Percentiles rank a stretch among this genome's conserved stretches.
Conservation (phyloP, 768 basidiomycete species). For the Floccularia luteovirens region DNA sequence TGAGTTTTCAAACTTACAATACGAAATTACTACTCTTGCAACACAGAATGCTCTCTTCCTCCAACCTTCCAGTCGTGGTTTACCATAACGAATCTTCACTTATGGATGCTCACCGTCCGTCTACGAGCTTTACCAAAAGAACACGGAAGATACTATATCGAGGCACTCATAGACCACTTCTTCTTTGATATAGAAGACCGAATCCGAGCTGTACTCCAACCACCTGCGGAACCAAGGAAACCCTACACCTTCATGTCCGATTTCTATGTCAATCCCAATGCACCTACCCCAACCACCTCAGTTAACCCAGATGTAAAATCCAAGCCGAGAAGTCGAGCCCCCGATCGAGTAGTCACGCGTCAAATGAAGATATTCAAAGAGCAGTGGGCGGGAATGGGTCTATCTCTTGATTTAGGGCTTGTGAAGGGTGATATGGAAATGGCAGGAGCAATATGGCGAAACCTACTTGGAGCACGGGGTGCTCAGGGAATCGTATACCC, state of each 20-base stretch:
- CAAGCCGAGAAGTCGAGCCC: constrained; percentile 34
- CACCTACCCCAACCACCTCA: constrained; percentile 9
- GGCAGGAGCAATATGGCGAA: constrained; percentile 87
- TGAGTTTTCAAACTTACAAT: background rate
- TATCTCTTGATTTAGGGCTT: constrained; percentile 75
- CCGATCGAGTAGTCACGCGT: constrained; percentile 71
- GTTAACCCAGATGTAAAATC: constrained; percentile 11
- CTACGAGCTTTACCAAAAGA: constrained; percentile 73
- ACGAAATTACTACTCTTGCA: background rate
- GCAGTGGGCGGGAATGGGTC: constrained; percentile 80
- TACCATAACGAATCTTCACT: constrained; percentile 84
- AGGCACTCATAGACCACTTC: constrained; percentile 89
- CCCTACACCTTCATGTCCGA: constrained; percentile 39
- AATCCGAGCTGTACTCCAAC: constrained; percentile 73
- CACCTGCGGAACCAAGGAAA: constrained; percentile 27
- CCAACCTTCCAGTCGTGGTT: constrained; percentile 98
- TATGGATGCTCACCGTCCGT: constrained; percentile 87
- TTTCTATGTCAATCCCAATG: constrained; percentile 42
- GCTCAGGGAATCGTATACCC: constrained; percentile 58
- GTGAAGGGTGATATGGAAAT: constrained; percentile 74
- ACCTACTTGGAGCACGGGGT: constrained; percentile 80
- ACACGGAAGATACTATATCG: constrained; percentile 62
- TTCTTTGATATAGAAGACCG: constrained; percentile 92
- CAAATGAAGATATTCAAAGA: constrained; percentile 92
- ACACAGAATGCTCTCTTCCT: constrained; percentile 72